Percentiles rank a stretch among this genome's conserved stretches.
Evolutionary conservation across 768 basidiomycete genomes (phyloP).

Genomic region (Macrolepiota dolichaula): DNA sequence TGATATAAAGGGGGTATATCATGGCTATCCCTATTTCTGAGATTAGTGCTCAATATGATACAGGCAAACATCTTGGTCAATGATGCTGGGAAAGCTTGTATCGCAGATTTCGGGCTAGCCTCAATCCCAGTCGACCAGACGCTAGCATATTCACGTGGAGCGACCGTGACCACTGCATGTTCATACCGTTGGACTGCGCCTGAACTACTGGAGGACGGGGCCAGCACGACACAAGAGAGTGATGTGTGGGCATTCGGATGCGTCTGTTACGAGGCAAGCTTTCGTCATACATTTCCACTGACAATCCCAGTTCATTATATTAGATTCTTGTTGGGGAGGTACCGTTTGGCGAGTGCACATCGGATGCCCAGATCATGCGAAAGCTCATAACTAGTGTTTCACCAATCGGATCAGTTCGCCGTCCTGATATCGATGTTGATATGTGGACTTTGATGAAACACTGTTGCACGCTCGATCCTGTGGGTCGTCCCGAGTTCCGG

Average conservation of each 20-base stretch:
- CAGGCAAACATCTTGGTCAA: slow-evolving; percentile 15
- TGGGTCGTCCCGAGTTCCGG: no score
- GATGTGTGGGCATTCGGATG: slow-evolving; percentile 17
- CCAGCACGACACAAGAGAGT: neutral
- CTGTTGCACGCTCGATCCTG: no score
- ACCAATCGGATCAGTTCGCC: no score
- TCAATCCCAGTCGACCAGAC: no score
- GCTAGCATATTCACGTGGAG: neutral
- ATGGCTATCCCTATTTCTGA: neutral
- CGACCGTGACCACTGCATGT: neutral
- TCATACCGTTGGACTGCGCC: slow-evolving; percentile 17
- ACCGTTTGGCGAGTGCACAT: no score
- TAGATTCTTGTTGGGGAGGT: neutral
- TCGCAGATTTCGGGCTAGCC: no score
- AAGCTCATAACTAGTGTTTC: no score
- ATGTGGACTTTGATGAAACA: no score
- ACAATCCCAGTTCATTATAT: neutral
- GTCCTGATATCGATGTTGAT: no score
- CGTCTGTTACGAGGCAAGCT: no score
- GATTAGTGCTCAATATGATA: neutral
- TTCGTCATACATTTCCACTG: neutral
- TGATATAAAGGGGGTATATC: slow-evolving; percentile 17
- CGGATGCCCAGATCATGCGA: no score
- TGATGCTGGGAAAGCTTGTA: slow-evolving; percentile 9
- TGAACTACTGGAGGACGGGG: slow-evolving; percentile 5